These are phyloP conservation scores for Obelidium mucronatum DNA, from an alignment of 192 early-diverging fungal genomes.

Conservation along the genomic window DNA sequence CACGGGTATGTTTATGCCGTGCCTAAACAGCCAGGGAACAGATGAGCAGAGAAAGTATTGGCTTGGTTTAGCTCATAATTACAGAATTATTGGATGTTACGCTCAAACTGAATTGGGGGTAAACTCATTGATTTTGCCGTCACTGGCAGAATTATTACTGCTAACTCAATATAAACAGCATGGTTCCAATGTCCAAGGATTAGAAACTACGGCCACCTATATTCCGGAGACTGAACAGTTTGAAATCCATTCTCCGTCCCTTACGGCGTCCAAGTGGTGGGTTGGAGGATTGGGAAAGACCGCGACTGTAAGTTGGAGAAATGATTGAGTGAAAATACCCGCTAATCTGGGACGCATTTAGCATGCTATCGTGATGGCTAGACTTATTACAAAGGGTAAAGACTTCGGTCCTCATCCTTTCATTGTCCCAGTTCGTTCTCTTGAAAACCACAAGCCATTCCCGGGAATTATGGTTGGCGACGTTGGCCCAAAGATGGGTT, in stretches of 20 bases:
- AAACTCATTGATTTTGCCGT: slow-evolving; percentile 7
- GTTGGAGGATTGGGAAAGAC: slow-evolving; percentile 81
- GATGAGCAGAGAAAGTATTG: slow-evolving; percentile 83
- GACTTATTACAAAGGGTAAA: slow-evolving; percentile 76
- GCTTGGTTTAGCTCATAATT: slow-evolving; percentile 71
- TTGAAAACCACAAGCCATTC: slow-evolving; percentile 75
- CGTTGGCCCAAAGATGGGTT: slow-evolving; percentile 89
- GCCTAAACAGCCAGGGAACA: slow-evolving; percentile 73
- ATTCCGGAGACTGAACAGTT: slow-evolving; percentile 86
- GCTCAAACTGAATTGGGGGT: slow-evolving; percentile 84
- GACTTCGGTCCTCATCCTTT: slow-evolving; percentile 81
- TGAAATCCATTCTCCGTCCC: slow-evolving; percentile 79
- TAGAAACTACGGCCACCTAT: slow-evolving; percentile 89
- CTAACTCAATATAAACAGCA: slow-evolving; percentile 51
- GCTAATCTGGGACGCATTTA: slow-evolving; percentile 44
- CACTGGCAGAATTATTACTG: slow-evolving; percentile 6
- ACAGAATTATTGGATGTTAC: slow-evolving; percentile 86
- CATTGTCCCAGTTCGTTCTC: slow-evolving; percentile 79
- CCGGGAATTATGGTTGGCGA: slow-evolving; percentile 85
- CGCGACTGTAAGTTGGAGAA: slow-evolving; percentile 44
- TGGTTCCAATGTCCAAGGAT: slow-evolving; percentile 86
- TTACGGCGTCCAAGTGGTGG: slow-evolving; percentile 90
- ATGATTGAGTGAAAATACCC: not conserved
- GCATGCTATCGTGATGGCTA: slow-evolving; percentile 88
- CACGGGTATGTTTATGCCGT: slow-evolving; percentile 84